Evolutionary conservation across 345 rosid species (phyloP), one percentile per base, ranked within the genome.

Genomic region (Camelina laxa): DNA sequence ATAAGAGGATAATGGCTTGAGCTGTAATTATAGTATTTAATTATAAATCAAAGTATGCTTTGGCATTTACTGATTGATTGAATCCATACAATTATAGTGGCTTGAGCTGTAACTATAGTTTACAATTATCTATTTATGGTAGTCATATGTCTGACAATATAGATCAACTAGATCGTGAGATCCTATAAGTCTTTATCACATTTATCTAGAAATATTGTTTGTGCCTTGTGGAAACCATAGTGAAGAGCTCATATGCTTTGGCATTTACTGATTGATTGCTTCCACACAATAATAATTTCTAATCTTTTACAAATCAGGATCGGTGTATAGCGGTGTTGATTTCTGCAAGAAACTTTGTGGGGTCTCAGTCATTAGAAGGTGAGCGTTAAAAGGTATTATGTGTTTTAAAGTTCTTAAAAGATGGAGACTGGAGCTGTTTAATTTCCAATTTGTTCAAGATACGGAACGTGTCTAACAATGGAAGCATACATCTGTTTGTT

Each of bases 301-400:
- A 4, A 33, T 66, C 67, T 70, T 57, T 65, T 49, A 55, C 81
- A n/a, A 74, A 79, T 73, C 87, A 90, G 97, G 88, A 41, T 88
- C 97, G 5, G 74, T 84, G 58, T 96, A 96, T 78, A 89, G 87
- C 35, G 98, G 98, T 35, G 99, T 96, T 82, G 96, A 92, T 82
- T 96, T 96, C 82, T 96, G 98, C 89, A 92, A 96, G 88, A 96
- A 96, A 75, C 71, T 96, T 59, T 96, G 99, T 75, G 99, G 99
- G 60, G 97, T 96, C 67, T 96, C 99, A 70, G 88, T 96, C 65
- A 83, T 92, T 76, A 85, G 97, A 83, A 96, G 98, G 97, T 91
- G 87, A 87, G 96, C 79, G 54, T 86, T 79, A 55, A 72, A 69
- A 73, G 82, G 84, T 76, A 65, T 80, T 72, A 31, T 2, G 16